These are phyloP conservation scores for Epichloe festucae DNA, from an alignment of 2,329 filamentous ascomycete genomes.

Conservation along the genomic window DNA sequence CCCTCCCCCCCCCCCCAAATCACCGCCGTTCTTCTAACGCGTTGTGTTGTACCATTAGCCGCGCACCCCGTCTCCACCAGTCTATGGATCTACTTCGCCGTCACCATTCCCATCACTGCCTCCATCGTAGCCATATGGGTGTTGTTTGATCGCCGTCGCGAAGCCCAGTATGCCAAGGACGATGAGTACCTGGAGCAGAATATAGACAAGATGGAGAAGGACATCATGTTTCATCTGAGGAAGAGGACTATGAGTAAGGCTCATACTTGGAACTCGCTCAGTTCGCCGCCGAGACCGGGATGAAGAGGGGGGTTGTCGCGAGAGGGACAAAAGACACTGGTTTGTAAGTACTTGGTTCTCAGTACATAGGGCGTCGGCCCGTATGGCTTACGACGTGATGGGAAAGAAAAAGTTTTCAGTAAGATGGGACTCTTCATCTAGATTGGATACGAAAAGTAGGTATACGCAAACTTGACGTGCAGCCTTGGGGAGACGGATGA, in stretches of 20 bases:
- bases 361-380: not conserved
- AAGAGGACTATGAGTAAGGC: conserved; percentile 44
- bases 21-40: not conserved
- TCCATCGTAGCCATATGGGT: conserved; percentile 43
- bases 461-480: too few species aligned
- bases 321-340: too few species aligned
- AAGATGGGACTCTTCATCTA: too few species aligned
- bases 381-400: not conserved
- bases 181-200: conserved; percentile 39
- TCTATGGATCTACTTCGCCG: conserved; percentile 51
- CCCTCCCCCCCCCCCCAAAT: not conserved
- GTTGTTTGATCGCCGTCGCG: conserved; percentile 37
- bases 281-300: conserved; percentile 14
- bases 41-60: conserved; percentile 8
- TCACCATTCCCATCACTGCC: conserved; percentile 45
- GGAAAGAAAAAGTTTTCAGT: not conserved
- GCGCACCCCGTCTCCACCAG: conserved; percentile 32
- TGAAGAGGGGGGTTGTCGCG: not conserved
- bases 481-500: too few species aligned
- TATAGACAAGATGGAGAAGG: conserved; percentile 42
- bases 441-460: too few species aligned
- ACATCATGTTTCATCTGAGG: conserved; percentile 43
- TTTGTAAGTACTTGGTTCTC: not conserved
- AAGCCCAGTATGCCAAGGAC: conserved; percentile 33
- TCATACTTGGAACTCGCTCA: conserved; percentile 37